Base-by-base conservation (phyloP, 2,329 filamentous ascomycete species). In the Botrytis aclada region DNA sequence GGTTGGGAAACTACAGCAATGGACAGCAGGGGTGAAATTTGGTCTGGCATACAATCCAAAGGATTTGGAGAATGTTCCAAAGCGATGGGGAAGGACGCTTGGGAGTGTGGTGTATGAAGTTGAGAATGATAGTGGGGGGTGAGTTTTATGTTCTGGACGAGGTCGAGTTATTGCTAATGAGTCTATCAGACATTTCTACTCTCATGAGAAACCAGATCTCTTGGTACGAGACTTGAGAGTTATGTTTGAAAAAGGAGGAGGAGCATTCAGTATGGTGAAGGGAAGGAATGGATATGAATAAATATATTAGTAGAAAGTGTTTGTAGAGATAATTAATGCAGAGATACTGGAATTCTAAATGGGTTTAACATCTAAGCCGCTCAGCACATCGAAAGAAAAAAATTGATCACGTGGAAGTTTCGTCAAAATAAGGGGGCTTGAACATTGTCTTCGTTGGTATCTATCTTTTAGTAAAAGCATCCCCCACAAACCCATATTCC, bases 341-440 rank as follows among this genome's bases (percentile, higher is more conserved):
- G 25, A 51, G 5, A 51, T 56, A 56, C 4, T 18, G n/a, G 14
- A 56, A 56, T 29, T 56, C 14, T 29, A 18, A 2, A 29, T 56
- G 9, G 12, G 3, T 1, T 32, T 1, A 29, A 29, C 14, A 4
- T 18, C 7, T 18, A 1, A 9, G 14, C 3, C 3, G 3, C 14
- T 56, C n/a, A 56, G n/a, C n/a, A 56, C 51, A 29, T 56, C 14
- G 0, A 18, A 7, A 14, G 2, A 4, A 16, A 22, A 47, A 47
- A 29, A 3, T 32, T 29, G n/a, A 56, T 56, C n/a, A 29, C n/a
- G n/a, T 56, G 51, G 12, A 56, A 29, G 1, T 56, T 29, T 56
- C 51, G n/a, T 56, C n/a, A 56, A 56, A 8, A 18, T 9, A 18
- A 18, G 14, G n/a, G 51, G 51, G 6, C 3, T 56, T 56, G 16